Base-by-base conservation (phyloP, 495 filamentous ascomycete genomes). In the Penicillium crystallinum region DNA sequence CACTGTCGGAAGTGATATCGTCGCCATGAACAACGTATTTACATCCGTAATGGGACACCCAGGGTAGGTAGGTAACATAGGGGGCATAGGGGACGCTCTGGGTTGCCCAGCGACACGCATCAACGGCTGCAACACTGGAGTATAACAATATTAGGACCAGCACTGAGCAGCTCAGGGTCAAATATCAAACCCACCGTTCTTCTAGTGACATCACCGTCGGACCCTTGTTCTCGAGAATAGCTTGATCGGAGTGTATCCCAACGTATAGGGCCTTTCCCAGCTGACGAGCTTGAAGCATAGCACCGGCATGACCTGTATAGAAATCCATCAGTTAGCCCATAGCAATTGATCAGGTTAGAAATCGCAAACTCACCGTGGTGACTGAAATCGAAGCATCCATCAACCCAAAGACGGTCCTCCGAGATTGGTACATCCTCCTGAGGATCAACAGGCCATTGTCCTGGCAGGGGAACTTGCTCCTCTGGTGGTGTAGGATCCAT, bases 361-460 rank as follows among this genome's bases (percentile, higher is more conserved):
- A 18, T 23, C 11, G 3, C 5, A 52, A 5, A 40, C 73, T 54
- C 69, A 91, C 89, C 93, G 62, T 99, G 93, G 68, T 99, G 93
- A 69, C 87, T 90, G 70, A 99, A 99, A 73, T 99, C 93, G 71
- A 95, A 99, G 72, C 93, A 99, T 46, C 93, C 93, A 72, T 99
- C 93, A 17, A 97, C 85, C 93, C 93, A 99, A 56, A 97, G 88
- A 30, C 89, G 83, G 52, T 86, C 81, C 30, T 95, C 82, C 8
- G 72, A 75, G 35, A 85, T 71, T 3, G 75, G 71, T 33, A 78
- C 50, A 63, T 84, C 81, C 30, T 83, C 76, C 59, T 87, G 84
- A 15, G 84, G 84, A 55, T 81, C 81, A 22, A 81, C 81, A 18
- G 84, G 84, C 84, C 84, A 87, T 53, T 84, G 59, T 39, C 83